Base-by-base conservation (phyloP, 495 filamentous ascomycete genomes). In the Astrothelium macrocarpum region DNA sequence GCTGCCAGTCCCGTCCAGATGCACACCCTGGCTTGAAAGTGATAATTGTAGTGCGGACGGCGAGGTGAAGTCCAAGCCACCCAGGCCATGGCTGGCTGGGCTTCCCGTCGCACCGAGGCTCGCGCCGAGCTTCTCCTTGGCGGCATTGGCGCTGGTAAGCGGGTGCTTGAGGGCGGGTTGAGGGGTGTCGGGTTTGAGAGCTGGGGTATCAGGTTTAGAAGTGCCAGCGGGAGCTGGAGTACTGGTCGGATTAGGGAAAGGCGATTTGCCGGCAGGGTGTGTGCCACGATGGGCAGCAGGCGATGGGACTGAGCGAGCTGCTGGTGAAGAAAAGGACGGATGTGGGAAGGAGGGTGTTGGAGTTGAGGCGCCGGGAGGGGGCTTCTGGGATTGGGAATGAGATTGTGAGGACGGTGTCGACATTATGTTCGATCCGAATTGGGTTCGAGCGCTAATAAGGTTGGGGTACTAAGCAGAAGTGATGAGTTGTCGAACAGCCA, bases 221-320 rank as follows among this genome's bases (percentile, higher is more conserved):
- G 18, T 66, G 64, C 64, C 14, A 66, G 66, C 11, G 66, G 64
- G n/a, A 12, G 63, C 65, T 34, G 64, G 67, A 26, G 68, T 65
- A 59, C 60, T 65, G 1, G 61, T 39, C 34, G 63, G 46, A 23
- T 60, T 63, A 26, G 25, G 23, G 60, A 67, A 53, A 11, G 67
- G 70, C 25, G 70, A 68, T 65, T 69, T 70, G 62, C 68, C 66
- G 5, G 70, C 64, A 9, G 70, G 65, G 2, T 64, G 49, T 11
- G 12, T 59, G 20, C 65, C 53, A 45, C 65, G 63, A 46, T 62
- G 53, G 3, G 70, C 60, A 4, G 63, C 63, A 1, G 70, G 70
- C 10, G 70, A 73, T 18, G 75, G 69, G 12, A 76, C 66, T 66
- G 69, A 71, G 62, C 74, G 75, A 16, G 73, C 70, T 18, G 73